Evolutionary conservation across 768 basidiomycete genomes (phyloP), one percentile per base, ranked within the genome.

Genomic region (Naematelia encephala): DNA sequence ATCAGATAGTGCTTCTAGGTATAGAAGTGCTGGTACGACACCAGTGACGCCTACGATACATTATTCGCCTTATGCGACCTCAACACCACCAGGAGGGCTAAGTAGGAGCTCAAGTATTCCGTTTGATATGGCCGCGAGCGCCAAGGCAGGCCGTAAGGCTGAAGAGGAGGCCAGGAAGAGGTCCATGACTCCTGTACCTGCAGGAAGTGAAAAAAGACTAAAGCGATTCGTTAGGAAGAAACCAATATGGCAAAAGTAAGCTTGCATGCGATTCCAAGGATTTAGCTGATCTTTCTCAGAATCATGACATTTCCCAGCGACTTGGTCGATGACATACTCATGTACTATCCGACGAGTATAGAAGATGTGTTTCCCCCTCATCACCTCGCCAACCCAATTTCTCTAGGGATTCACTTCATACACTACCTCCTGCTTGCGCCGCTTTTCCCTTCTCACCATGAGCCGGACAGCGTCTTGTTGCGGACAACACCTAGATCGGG

Each of bases 111-210:
- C 69, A 5, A 73, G 69, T 54, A 67, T 70, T n/a, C 71, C 71
- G 8, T 73, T 73, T 51, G 69, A 73, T 49, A 73, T 73, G 71
- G 68, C 66, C 25, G 71, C 62, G 1, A 68, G 57, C 57, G 53
- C 63, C 10, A 57, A 59, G 44, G 69, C 69, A 5, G 71, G 57
- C 3, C 46, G 51, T 19, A 49, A 46, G 21, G 67, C 61, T 21
- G 60, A 62, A 30, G 57, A 63, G 21, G 60, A 55, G 54, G 27
- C 34, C 22, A 8, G 56, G 47, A 23, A 48, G 58, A 52, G 57
- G 55, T 23, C 30, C 22, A 11, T 54, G 34, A 34, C 34, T 19
- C 29, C 51, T 34, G 29, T 29, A n/a, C 51, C 51, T n/a, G n/a
- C n/a, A 5, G 51, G 13, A 28, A 25, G 30, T 21, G 43, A 61